Percentiles rank a stretch among this genome's conserved stretches.
These are phyloP conservation scores for Azolla pinnata DNA, from an alignment of 75 land plant genomes.

Conservation along the genomic window DNA sequence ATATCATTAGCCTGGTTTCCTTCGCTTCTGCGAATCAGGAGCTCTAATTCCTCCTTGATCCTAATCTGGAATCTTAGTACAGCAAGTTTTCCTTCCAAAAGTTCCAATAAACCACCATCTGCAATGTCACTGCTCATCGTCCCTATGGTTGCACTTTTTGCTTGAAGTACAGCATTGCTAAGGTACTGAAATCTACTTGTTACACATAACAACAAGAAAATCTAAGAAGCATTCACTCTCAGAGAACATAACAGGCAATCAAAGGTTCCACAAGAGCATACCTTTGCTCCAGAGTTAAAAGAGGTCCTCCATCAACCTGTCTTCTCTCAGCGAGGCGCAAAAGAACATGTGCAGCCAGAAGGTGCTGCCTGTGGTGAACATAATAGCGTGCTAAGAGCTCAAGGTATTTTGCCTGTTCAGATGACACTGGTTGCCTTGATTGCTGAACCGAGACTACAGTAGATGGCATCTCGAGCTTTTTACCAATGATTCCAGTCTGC, in stretches of 20 bases:
- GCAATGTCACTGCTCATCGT: slow-evolving; percentile 28
- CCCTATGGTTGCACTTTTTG: slow-evolving; percentile 50
- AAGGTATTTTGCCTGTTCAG: slow-evolving; percentile 58
- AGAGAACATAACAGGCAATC: neutral
- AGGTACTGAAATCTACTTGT: slow-evolving; percentile 74
- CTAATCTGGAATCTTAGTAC: slow-evolving; percentile 84
- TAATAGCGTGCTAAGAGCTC: slow-evolving; percentile 84
- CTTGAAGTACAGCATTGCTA: slow-evolving; percentile 92
- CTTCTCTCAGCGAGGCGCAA: slow-evolving; percentile 80
- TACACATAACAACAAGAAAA: neutral
- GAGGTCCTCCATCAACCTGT: slow-evolving; percentile 40
- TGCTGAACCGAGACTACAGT: slow-evolving; percentile 24
- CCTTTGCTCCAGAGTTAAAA: slow-evolving; percentile 78
- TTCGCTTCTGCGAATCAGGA: slow-evolving; percentile 40
- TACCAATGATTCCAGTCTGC: slow-evolving; percentile 2
- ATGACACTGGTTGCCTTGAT: slow-evolving; percentile 24
- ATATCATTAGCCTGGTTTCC: slow-evolving; percentile 6
- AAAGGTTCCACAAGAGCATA: slow-evolving; percentile 7
- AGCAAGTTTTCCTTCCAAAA: slow-evolving; percentile 89
- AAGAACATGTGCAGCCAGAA: slow-evolving; percentile 81
- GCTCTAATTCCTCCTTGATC: slow-evolving; percentile 73
- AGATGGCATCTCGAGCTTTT: slow-evolving; percentile 10
- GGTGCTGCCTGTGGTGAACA: slow-evolving; percentile 82
- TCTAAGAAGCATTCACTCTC: neutral
- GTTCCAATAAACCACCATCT: slow-evolving; percentile 76